A percentile compares a stretch with the other conserved stretches of the same genome.
Evolutionary conservation across 768 basidiomycete species (phyloP).

Genomic region (Termitomyces sp.): DNA sequence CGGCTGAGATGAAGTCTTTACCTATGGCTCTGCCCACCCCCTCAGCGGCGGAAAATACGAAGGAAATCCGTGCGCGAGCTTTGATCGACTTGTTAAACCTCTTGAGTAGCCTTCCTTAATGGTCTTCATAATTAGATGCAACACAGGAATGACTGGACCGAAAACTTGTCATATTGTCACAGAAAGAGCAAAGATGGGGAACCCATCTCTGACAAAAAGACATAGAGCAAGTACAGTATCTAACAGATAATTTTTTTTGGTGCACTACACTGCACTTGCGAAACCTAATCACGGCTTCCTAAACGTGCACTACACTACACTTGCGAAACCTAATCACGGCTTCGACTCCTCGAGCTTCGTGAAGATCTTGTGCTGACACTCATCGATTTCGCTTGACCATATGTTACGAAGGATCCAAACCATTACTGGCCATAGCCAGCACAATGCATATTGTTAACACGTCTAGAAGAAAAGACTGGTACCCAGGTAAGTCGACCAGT

Average conservation of each 20-base stretch:
- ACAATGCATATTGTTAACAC: conserved; percentile 67
- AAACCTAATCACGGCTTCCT: too few species aligned
- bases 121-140: not conserved
- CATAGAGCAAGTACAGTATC: not conserved
- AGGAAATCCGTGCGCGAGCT: conserved; percentile 7
- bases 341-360: conserved; percentile 29
- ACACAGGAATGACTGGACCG: not conserved
- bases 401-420: conserved; percentile 65
- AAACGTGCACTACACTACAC: too few species aligned
- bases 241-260: not conserved
- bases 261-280: too few species aligned
- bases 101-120: not conserved
- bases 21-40: not conserved
- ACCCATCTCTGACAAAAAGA: not conserved
- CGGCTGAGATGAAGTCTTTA: not conserved
- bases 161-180: not conserved
- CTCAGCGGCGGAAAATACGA: not conserved
- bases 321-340: conserved; percentile 20
- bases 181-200: not conserved
- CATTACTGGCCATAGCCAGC: conserved; percentile 68
- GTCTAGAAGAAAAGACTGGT: conserved; percentile 58
- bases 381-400: conserved; percentile 62
- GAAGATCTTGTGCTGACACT: conserved; percentile 59
- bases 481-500: conserved; percentile 48
- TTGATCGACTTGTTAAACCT: conserved; percentile 6